Evolutionary conservation across 441 rosid species (phyloP), one percentile per base, ranked within the genome.

Genomic region (Jatropha podagrica): DNA sequence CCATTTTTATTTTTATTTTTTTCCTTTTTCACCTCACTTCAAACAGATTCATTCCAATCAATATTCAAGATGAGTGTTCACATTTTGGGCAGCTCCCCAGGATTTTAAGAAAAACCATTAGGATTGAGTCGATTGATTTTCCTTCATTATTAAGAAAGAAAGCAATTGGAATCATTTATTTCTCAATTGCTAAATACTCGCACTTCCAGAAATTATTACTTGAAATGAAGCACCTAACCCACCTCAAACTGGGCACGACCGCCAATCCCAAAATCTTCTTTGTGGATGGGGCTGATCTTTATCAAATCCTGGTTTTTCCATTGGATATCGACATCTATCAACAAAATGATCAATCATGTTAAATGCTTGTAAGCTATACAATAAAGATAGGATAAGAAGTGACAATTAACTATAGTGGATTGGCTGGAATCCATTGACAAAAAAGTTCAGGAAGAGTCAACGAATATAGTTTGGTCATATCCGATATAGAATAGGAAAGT

Each of bases 171-270:
- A 65, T 38, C 37, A 32, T 54, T 58, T 44, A 48, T 41, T 67
- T 60, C 68, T 55, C 8, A 44, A 48, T 37, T 20, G 51, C 41
- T 51, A 56, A 41, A 67, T n/a, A 48, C 23, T 9, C 23, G 12
- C 20, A 11, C 42, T 61, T 66, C 26, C 32, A 73, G 51, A 60
- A 49, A 69, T 63, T 12, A 12, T 51, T 38, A 44, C 41, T 55
- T 37, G 10, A 17, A 71, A 66, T 23, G 74, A 64, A 77, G 32
- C 8, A 4, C 46, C 63, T 23, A 54, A 79, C 81, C 85, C 70
- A 91, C 97, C 93, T 90, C 93, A 37, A 87, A 95, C n/a, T 79
- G 79, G 40, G 84, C 85, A 77, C 62, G 82, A 68, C 95, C 85
- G 42, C 92, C 92, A 26, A 90, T 79, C 68, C 95, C 96, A 74